Conservation (phyloP, 306 rosid genomes). For the Notholithocarpus densiflorus region DNA sequence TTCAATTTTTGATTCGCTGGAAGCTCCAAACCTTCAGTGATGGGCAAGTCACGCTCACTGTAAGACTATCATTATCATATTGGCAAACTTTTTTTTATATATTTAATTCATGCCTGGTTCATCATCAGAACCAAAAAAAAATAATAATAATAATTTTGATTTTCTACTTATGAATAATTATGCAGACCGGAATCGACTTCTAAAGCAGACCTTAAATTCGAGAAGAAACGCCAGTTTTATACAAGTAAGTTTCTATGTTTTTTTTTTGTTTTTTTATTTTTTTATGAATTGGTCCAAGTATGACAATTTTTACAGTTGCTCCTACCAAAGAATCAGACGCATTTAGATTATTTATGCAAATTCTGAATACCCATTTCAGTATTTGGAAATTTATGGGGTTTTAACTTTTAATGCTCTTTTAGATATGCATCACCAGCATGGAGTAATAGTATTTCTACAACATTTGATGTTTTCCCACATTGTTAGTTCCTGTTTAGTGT, state of each 20-base stretch:
- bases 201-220: slow-evolving; percentile 29
- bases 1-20: not conserved
- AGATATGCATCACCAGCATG: not conserved
- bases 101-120: too few species aligned
- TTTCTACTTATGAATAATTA: not conserved
- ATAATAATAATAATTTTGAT: too few species aligned
- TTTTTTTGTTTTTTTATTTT: not conserved
- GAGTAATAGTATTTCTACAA: not conserved
- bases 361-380: too few species aligned
- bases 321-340: too few species aligned
- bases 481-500: not conserved
- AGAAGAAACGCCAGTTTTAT: slow-evolving; percentile 46
- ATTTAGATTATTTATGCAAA: too few species aligned
- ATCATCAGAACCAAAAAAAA: not conserved
- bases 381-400: too few species aligned
- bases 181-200: slow-evolving; percentile 27
- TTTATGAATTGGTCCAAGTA: not conserved
- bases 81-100: too few species aligned
- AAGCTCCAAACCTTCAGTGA: slow-evolving; percentile 2
- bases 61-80: not conserved
- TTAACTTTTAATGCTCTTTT: too few species aligned
- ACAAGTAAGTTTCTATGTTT: slow-evolving; percentile 30
- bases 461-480: not conserved
- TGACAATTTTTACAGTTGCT: too few species aligned
- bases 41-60: slow-evolving; percentile 41